phyloP scores from a whole-genome alignment of 2,329 filamentous ascomycete species.

The Pezicula rhizophila region DNA sequence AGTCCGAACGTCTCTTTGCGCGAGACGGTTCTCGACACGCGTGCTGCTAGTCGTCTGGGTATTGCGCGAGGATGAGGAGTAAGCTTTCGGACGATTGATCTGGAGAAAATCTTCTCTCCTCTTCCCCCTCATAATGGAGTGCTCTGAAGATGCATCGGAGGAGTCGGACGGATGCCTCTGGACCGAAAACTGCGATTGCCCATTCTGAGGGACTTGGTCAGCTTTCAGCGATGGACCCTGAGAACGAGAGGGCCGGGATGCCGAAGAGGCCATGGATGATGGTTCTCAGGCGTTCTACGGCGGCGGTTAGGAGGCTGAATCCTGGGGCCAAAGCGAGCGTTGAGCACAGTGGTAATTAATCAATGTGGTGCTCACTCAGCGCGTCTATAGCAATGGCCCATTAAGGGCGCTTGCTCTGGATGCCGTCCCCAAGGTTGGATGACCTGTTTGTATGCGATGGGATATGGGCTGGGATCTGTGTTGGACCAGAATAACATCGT shows the following conservation, averaged over 20 bases:
- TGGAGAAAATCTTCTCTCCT: constrained; percentile 4
- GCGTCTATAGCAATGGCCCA: not conserved
- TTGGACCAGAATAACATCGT: not conserved
- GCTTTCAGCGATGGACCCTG: constrained; percentile 16
- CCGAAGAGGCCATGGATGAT: constrained; percentile 11
- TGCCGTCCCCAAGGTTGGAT: too few relatives aligned
- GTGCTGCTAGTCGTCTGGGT: constrained; percentile 21
- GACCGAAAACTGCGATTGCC: not conserved
- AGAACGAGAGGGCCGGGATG: constrained; percentile 8
- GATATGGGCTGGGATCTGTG: not conserved
- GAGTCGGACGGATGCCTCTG: constrained; percentile 15
- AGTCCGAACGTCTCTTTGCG: constrained; percentile 21
- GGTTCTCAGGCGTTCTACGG: not conserved
- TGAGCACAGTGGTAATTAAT: not conserved
- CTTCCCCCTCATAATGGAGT: constrained; percentile 17
- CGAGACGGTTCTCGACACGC: constrained; percentile 12
- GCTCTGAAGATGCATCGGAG: constrained; percentile 16
- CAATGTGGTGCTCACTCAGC: not conserved
- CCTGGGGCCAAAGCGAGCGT: not conserved
- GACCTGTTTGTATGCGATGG: too few relatives aligned
- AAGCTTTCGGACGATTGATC: constrained; percentile 14
- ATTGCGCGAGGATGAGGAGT: constrained; percentile 21
- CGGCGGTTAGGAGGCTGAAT: not conserved
- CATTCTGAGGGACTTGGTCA: constrained; percentile 20
- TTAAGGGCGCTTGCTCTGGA: too few relatives aligned